Conservation (phyloP, 805 yeast species). For the Vanderwaltozyma tropicalis region DNA sequence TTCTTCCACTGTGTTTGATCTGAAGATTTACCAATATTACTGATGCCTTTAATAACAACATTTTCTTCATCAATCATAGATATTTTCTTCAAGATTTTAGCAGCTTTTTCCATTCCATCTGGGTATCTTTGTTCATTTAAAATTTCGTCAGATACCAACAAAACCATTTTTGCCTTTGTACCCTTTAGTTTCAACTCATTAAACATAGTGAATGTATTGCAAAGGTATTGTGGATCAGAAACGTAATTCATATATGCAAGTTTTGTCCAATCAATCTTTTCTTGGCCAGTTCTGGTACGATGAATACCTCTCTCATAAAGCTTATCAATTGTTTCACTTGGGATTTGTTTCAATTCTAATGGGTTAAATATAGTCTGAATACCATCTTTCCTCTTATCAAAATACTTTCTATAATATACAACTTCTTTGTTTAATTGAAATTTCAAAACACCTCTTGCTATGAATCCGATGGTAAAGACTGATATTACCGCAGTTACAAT, state of each 20-base stretch:
- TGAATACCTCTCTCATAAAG: conserved; percentile 10
- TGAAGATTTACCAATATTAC: conserved; percentile 13
- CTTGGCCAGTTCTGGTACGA: conserved; percentile 5
- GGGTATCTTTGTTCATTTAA: conserved; percentile 1
- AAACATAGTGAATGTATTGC: conserved; percentile 43
- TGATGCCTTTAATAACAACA: conserved; percentile 20
- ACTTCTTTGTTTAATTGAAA: conserved; percentile 26
- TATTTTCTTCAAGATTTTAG: conserved; percentile 3
- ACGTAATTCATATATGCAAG: conserved; percentile 55
- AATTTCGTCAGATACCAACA: conserved; percentile 31
- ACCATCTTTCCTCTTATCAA: conserved; percentile 19
- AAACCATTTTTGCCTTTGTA: conserved; percentile 37
- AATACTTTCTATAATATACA: conserved; percentile 19
- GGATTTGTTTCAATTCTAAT: conserved; percentile 23
- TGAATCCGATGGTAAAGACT: conserved; percentile 5
- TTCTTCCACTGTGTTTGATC: conserved; percentile 34
- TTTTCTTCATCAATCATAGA: conserved; percentile 12
- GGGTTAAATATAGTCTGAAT: conserved; percentile 20
- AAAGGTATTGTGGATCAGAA: conserved; percentile 40
- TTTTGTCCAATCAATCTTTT: conserved; percentile 32
- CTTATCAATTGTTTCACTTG: conserved; percentile 17
- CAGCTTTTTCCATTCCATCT: too few relatives aligned
- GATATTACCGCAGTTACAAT: conserved; percentile 4
- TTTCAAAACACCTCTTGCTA: conserved; percentile 15
- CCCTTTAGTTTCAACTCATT: conserved; percentile 29